Conservation (phyloP, 148 eudicot species). For the Rhododendron mucronatum region DNA sequence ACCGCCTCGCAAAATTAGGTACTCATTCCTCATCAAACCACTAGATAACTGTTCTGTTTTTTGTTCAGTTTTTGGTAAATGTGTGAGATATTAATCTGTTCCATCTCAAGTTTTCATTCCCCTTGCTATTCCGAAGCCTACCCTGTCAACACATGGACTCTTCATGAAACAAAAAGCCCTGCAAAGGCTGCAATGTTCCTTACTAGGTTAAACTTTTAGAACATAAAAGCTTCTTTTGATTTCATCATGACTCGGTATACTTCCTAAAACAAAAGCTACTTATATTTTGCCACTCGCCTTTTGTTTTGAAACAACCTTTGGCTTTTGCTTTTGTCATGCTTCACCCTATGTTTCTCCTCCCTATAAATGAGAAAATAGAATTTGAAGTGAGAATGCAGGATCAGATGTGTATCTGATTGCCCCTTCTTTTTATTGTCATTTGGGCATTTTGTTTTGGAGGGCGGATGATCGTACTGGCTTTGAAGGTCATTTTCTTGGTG, state of each 20-base stretch:
- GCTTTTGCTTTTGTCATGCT: not conserved
- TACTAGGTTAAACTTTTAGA: not conserved
- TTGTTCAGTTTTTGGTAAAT: not conserved
- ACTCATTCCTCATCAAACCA: slow-evolving; percentile 9
- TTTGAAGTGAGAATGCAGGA: not conserved
- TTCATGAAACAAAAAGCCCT: not conserved
- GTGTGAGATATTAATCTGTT: not conserved
- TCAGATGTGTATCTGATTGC: not conserved
- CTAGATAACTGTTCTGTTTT: not conserved
- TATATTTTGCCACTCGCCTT: not conserved
- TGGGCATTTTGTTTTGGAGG: not conserved
- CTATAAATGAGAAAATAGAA: not conserved
- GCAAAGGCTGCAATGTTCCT: not conserved
- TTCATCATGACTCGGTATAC: not conserved
- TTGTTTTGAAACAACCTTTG: not conserved
- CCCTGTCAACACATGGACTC: not conserved
- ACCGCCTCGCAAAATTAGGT: slow-evolving; percentile 86
- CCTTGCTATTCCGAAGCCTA: not conserved
- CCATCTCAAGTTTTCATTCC: not conserved
- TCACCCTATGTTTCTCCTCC: not conserved
- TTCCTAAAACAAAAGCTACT: not conserved
- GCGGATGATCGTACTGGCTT: not conserved
- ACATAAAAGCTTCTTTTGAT: not conserved
- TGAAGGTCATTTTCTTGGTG: not conserved
- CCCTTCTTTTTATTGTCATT: not conserved